Base-by-base conservation (phyloP, 306 rosid genomes). In the Cajanus cajan region DNA sequence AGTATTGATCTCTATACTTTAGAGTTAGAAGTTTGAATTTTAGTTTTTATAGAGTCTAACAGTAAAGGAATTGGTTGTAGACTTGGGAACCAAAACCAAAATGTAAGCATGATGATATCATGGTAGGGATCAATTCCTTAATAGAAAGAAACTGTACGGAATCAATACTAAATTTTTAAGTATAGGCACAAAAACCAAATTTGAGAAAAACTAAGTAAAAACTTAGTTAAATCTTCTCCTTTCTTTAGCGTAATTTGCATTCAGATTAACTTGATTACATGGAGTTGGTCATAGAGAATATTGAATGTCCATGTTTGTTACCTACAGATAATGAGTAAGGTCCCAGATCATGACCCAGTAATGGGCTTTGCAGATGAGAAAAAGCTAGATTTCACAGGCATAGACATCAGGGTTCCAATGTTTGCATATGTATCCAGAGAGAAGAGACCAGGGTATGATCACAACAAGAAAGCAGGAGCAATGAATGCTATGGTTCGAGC, bases 401-500 rank as follows among this genome's bases (percentile, higher is more conserved):
- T 66, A 66, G 71, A 66, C 18, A 66, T 66, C 24, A 39, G 71
- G 51, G 6, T 66, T 40, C 71, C 71, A 66, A 39, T 66, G 71
- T 66, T 66, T 66, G 71, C 71, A 40, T 66, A 66, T 66, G 71
- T 66, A 10, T 66, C 71, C 2, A 66, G 71, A 66, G 71, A 66
- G 71, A 66, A 66, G 34, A 66, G 71, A 12, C 34, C 33, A 19
- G 71, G 71, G 6, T 66, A 66, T 39, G 71, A 66, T 66, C 71
- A 66, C 11, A 66, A 66, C 51, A 66, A 66, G 71, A 66, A 66
- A 66, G 71, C 71, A 39, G 71, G 71, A 39, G 71, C 71, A 2
- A 66, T 66, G 71, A 66, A 66, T 66, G 71, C 71, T 66, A 66
- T 66, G 71, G 71, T 66, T 66, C 71, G 71, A 39, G 71, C 71